Percentiles rank a stretch among this genome's conserved stretches.
Conservation (phyloP, 345 rosid genomes). For the Ailanthus altissimus region DNA sequence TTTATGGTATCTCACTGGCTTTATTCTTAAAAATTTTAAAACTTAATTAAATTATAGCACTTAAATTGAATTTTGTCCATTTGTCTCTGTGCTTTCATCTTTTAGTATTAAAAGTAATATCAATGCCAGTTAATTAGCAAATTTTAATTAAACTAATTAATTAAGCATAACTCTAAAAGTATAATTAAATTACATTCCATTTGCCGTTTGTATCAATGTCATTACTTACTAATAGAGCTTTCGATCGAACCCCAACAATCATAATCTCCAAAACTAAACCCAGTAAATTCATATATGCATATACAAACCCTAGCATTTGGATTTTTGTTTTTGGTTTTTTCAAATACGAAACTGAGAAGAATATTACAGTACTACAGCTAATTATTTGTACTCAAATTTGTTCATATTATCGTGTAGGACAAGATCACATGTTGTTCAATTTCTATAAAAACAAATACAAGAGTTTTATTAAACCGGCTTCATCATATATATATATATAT, state of each 20-base stretch:
- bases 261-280: neutral
- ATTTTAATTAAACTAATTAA: neutral
- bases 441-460: neutral
- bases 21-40: neutral
- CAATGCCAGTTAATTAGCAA: slow-evolving; percentile 3
- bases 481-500: neutral
- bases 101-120: neutral
- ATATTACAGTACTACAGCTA: neutral
- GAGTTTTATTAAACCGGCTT: neutral
- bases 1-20: slow-evolving; percentile 15
- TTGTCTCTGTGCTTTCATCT: slow-evolving; percentile 23
- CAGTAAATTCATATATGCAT: too few species aligned
- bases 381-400: neutral
- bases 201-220: slow-evolving; percentile 5
- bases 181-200: neutral
- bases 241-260: neutral
- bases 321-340: neutral
- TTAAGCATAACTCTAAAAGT: neutral
- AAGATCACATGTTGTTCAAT: too few species aligned
- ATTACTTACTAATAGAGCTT: slow-evolving; percentile 14
- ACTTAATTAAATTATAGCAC: too few species aligned
- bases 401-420: neutral
- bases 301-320: neutral
- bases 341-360: neutral
- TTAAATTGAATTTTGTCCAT: neutral